Conservation (phyloP, 202 grass and related monocot species). For the Hordeum pubiflorum region DNA sequence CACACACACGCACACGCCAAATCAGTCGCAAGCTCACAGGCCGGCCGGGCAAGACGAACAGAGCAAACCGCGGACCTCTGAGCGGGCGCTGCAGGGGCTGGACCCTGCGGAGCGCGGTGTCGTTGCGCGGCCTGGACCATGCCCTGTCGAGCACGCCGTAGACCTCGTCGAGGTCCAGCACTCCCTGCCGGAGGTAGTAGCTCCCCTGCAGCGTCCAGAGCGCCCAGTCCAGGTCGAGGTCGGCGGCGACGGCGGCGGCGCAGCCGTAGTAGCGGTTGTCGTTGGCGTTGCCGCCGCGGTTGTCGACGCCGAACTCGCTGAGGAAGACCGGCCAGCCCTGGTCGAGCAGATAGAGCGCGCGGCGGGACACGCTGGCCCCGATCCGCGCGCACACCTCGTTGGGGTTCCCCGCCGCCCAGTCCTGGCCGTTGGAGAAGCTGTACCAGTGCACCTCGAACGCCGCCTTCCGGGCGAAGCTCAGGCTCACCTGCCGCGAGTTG, state of each 20-base stretch:
- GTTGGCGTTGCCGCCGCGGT: conserved; percentile 55
- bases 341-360: conserved; percentile 74
- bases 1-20: too few relatives aligned
- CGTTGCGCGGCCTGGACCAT: conserved; percentile 48
- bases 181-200: conserved; percentile 73
- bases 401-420: conserved; percentile 51
- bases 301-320: conserved; percentile 90
- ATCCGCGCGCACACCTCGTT: conserved; percentile 70
- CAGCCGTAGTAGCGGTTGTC: conserved; percentile 86
- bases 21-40: too few relatives aligned
- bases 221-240: conserved; percentile 80
- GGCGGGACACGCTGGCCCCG: conserved; percentile 22
- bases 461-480: conserved; percentile 55
- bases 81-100: conserved; percentile 62
- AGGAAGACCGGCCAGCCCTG: conserved; percentile 60
- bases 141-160: conserved; percentile 64
- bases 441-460: conserved; percentile 99
- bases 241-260: conserved; percentile 46
- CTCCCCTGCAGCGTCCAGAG: conserved; percentile 78
- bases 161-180: conserved; percentile 43
- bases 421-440: conserved; percentile 55
- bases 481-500: conserved; percentile 30
- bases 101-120: conserved; percentile 40
- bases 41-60: too few relatives aligned
- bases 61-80: not conserved